Evolutionary conservation across 2,329 filamentous ascomycete species (phyloP).

Genomic region (Byssothecium circinans): DNA sequence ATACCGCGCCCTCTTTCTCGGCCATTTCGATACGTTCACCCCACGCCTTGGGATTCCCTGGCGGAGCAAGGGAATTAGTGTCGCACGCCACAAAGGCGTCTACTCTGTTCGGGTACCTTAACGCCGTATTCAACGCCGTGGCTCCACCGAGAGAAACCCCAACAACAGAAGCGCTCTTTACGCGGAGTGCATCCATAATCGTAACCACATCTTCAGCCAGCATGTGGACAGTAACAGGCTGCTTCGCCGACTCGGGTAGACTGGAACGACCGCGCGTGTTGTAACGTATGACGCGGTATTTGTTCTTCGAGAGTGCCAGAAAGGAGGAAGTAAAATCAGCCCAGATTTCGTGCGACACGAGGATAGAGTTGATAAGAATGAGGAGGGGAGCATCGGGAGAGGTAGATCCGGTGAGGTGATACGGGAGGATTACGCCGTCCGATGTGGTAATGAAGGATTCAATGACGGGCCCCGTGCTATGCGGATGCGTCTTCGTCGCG

Average conservation of each 20-base stretch:
- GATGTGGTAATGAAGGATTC: slow-evolving; percentile 68
- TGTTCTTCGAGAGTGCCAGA: slow-evolving; percentile 55
- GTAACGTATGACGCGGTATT: slow-evolving; percentile 76
- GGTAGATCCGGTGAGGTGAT: slow-evolving; percentile 72
- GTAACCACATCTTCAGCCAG: slow-evolving; percentile 68
- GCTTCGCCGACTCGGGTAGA: slow-evolving; percentile 43
- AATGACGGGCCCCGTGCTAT: slow-evolving; percentile 53
- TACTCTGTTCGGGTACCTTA: slow-evolving; percentile 64
- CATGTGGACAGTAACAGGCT: slow-evolving; percentile 60
- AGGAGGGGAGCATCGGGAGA: slow-evolving; percentile 69
- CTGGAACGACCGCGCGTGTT: slow-evolving; percentile 70
- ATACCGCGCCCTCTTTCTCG: slow-evolving; percentile 53
- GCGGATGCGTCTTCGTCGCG: slow-evolving; percentile 57
- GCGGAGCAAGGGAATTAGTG: slow-evolving; percentile 72
- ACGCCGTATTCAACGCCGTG: slow-evolving; percentile 72
- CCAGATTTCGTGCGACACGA: slow-evolving; percentile 81
- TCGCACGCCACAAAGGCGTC: slow-evolving; percentile 71
- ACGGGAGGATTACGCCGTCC: slow-evolving; percentile 71
- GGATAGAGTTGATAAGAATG: slow-evolving; percentile 77
- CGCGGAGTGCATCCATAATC: slow-evolving; percentile 69
- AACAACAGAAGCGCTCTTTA: slow-evolving; percentile 66
- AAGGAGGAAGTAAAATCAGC: slow-evolving; percentile 70
- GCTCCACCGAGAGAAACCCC: slow-evolving; percentile 83
- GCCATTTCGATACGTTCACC: slow-evolving; percentile 72
- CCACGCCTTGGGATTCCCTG: slow-evolving; percentile 78